Evolutionary conservation across 2,329 filamentous ascomycete genomes (phyloP).

Genomic region (Dactylellina drechsleri): DNA sequence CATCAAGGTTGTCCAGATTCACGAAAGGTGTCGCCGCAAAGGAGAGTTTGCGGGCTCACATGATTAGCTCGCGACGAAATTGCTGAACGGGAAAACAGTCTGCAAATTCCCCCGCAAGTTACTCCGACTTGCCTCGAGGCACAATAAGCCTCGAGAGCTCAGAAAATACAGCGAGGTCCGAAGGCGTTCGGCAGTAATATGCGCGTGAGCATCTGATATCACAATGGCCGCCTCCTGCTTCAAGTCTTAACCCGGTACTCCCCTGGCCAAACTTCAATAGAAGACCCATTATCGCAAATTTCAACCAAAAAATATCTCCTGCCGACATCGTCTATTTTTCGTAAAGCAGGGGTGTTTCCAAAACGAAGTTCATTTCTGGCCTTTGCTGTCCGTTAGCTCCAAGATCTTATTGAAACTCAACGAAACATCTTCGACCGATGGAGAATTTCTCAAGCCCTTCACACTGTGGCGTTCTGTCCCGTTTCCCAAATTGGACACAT

Average conservation of each 20-base stretch:
- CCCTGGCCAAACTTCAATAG: no score
- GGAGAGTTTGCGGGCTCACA: conserved; percentile 23
- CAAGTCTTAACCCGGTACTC: background rate
- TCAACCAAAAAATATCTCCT: conserved; percentile 1
- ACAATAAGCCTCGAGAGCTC: conserved; percentile 18
- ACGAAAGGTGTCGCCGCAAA: conserved; percentile 5
- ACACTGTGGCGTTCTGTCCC: background rate
- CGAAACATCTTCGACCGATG: conserved; percentile 4
- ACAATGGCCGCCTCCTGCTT: conserved; percentile 7
- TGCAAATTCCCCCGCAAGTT: conserved; percentile 21
- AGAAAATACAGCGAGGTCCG: conserved; percentile 19
- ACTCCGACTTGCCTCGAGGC: conserved; percentile 50
- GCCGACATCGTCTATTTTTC: background rate
- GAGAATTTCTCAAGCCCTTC: conserved; percentile 1
- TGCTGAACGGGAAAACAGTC: no score
- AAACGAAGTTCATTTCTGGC: conserved; percentile 5
- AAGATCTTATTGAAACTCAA: background rate
- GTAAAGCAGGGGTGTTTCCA: background rate
- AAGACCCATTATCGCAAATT: conserved; percentile 3
- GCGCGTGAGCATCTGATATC: conserved; percentile 26
- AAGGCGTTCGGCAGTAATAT: conserved; percentile 9
- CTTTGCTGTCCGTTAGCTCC: background rate
- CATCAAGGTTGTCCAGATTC: conserved; percentile 45
- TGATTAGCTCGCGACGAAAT: conserved; percentile 37
- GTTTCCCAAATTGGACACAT: background rate